These are phyloP conservation scores for Calocera viscosa DNA, from an alignment of 768 basidiomycete genomes.

Conservation along the genomic window DNA sequence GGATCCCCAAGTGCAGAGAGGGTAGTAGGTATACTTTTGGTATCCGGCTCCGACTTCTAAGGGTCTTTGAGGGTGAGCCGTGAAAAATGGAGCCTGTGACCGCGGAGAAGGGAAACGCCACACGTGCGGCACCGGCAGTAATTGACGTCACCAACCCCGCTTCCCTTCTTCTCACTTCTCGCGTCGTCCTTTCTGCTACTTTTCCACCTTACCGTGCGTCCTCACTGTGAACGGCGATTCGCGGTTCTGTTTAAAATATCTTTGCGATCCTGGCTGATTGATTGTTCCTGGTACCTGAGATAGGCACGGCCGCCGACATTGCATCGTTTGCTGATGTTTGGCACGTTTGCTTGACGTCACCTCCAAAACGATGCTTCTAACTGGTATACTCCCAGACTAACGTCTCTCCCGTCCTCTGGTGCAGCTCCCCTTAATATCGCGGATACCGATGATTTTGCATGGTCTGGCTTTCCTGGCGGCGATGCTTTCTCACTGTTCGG, in stretches of 20 bases:
- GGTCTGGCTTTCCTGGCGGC: too few species aligned
- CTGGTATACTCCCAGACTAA: too few species aligned
- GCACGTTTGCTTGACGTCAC: too few species aligned
- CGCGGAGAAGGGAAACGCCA: slow-evolving; percentile 8
- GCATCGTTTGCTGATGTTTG: background rate
- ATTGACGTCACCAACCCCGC: background rate
- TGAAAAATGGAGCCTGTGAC: background rate
- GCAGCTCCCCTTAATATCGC: too few species aligned
- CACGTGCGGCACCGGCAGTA: slow-evolving; percentile 7
- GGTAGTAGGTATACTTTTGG: background rate
- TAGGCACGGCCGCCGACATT: background rate
- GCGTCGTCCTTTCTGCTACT: background rate
- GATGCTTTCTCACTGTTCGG: too few species aligned
- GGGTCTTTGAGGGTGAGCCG: background rate
- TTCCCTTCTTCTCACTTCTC: background rate
- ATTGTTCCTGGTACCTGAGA: slow-evolving; percentile 5
- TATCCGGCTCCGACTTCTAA: background rate
- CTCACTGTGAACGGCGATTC: background rate
- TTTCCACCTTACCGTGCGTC: background rate
- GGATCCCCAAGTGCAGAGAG: background rate
- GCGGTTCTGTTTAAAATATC: background rate
- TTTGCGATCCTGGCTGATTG: background rate
- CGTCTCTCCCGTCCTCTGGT: too few species aligned
- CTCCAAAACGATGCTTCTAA: too few species aligned
- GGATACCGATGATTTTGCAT: too few species aligned